These are phyloP conservation scores for Handroanthus guayacan DNA, from an alignment of 257 asterid genomes.

Conservation along the genomic window DNA sequence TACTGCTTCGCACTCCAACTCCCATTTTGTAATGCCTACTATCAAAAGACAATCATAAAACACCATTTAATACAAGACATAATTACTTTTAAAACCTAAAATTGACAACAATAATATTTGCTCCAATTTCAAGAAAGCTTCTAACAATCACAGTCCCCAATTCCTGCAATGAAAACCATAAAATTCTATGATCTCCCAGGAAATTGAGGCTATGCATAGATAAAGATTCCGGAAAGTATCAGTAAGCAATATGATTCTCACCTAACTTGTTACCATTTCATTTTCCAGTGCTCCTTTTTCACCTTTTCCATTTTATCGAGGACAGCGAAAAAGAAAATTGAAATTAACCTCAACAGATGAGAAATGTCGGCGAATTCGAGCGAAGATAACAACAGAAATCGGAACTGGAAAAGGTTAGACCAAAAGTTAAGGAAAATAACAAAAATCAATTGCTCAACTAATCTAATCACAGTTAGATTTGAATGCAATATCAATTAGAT, in stretches of 20 bases:
- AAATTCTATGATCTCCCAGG: neutral
- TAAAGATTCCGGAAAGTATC: neutral
- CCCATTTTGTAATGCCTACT: conserved; percentile 38
- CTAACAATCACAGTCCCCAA: neutral
- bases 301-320: too few species aligned
- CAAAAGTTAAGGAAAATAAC: neutral
- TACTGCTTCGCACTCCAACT: conserved; percentile 28
- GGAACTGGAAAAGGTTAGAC: neutral
- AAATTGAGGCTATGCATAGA: neutral
- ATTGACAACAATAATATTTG: neutral
- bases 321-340: neutral
- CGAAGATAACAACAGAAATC: neutral
- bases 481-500: neutral
- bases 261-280: neutral
- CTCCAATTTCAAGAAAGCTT: neutral
- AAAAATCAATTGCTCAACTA: neutral
- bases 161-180: neutral
- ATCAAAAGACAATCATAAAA: neutral
- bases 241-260: neutral
- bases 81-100: neutral
- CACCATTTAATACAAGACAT: neutral
- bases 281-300: too few species aligned
- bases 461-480: neutral
- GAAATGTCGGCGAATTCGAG: neutral
- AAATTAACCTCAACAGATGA: neutral